Conservation (phyloP, 257 asterid genomes). For the Solanum pinnatisectum region DNA sequence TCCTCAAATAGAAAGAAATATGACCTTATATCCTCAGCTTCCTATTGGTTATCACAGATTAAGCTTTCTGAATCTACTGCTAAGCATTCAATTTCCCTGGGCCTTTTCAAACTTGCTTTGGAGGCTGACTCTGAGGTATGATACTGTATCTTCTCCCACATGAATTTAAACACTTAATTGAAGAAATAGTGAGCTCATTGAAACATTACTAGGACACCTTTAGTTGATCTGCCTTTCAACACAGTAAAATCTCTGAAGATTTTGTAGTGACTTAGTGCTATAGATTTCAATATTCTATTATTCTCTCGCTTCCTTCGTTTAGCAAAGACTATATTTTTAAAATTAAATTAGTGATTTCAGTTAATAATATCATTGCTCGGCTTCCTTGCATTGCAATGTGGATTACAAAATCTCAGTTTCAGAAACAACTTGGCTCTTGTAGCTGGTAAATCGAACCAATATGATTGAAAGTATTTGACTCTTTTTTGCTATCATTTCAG, state of each 20-base stretch:
- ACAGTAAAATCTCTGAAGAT: background rate
- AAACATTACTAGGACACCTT: background rate
- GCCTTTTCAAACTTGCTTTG: constrained; percentile 75
- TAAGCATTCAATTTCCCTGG: constrained; percentile 75
- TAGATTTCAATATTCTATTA: background rate
- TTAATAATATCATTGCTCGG: background rate
- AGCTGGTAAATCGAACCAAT: background rate
- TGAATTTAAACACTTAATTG: background rate
- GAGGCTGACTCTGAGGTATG: constrained; percentile 88
- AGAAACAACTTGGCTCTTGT: background rate
- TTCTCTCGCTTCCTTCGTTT: background rate
- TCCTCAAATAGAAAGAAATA: constrained; percentile 49
- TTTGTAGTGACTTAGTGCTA: background rate
- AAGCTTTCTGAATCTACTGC: constrained; percentile 72
- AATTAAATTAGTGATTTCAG: background rate
- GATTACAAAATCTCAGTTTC: background rate
- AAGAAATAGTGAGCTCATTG: background rate
- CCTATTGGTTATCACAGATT: constrained; percentile 86
- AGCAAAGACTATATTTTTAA: background rate
- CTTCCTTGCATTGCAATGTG: background rate
- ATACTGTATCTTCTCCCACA: background rate
- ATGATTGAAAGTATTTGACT: background rate
- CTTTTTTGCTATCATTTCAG: constrained; percentile 16
- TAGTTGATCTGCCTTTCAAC: background rate
- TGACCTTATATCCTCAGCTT: constrained; percentile 55